Conservation (phyloP, 768 basidiomycete genomes). For the Peribolospora kevripleyi region DNA sequence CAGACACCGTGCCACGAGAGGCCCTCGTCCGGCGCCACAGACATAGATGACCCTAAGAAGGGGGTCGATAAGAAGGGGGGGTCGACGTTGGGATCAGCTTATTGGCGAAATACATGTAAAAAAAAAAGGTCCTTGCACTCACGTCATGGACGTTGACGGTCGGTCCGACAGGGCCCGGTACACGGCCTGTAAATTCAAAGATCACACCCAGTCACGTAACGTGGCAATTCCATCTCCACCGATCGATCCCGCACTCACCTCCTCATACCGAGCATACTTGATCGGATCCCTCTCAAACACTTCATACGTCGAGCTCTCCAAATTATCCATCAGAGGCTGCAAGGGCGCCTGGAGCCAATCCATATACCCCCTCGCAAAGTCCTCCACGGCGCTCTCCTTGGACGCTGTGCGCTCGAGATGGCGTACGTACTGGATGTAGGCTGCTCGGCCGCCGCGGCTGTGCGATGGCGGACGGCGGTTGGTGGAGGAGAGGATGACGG, state of each 20-base stretch:
- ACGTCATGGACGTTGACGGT: slow-evolving; percentile 38
- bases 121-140: slow-evolving; percentile 15
- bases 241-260: slow-evolving; percentile 26
- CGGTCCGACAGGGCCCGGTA: slow-evolving; percentile 54
- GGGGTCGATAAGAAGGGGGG: neutral
- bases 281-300: slow-evolving; percentile 95
- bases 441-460: slow-evolving; percentile 45
- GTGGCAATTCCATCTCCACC: neutral
- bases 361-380: slow-evolving; percentile 77
- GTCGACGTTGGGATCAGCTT: neutral
- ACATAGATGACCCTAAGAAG: slow-evolving; percentile 53
- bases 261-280: slow-evolving; percentile 86
- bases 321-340: slow-evolving; percentile 88
- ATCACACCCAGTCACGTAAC: neutral
- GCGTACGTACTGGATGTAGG: slow-evolving; percentile 70
- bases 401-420: slow-evolving; percentile 50
- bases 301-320: slow-evolving; percentile 86
- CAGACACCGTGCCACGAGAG: slow-evolving; percentile 64
- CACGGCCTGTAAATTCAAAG: slow-evolving; percentile 33
- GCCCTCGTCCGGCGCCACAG: slow-evolving; percentile 85
- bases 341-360: slow-evolving; percentile 24
- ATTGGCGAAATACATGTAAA: neutral
- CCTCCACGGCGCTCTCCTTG: slow-evolving; percentile 52
- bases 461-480: slow-evolving; percentile 36
- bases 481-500: slow-evolving; percentile 53